These are phyloP conservation scores for Boletus subparvulus DNA, from an alignment of 768 basidiomycete genomes.

Conservation along the genomic window DNA sequence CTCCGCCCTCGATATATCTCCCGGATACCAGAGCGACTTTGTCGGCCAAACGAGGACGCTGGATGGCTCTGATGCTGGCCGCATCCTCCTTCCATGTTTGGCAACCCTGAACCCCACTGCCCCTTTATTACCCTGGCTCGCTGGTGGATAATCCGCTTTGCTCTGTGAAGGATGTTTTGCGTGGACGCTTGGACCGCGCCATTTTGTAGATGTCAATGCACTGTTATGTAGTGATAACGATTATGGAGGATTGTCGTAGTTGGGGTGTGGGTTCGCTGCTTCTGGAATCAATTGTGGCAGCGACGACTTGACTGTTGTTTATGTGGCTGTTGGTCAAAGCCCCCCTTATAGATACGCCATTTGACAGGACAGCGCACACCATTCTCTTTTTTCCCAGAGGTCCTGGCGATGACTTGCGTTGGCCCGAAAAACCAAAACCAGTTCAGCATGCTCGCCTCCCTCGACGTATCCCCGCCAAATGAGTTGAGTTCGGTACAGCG, in stretches of 20 bases:
- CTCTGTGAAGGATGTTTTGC: background rate
- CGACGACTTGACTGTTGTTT: constrained; percentile 23
- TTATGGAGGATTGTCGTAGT: background rate
- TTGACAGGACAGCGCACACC: background rate
- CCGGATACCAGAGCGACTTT: constrained; percentile 50
- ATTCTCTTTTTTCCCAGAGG: constrained; percentile 1
- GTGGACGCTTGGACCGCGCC: background rate
- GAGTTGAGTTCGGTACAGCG: background rate
- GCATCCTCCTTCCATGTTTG: background rate
- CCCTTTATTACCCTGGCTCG: background rate
- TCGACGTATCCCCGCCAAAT: background rate
- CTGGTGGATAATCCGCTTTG: background rate
- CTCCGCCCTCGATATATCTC: constrained; percentile 35
- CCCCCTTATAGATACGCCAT: background rate
- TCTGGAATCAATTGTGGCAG: background rate
- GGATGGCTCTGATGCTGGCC: constrained; percentile 15
- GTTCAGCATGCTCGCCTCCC: constrained; percentile 3
- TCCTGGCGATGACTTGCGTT: constrained; percentile 4
- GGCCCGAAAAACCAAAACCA: background rate
- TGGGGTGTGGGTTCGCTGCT: background rate
- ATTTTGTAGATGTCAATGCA: background rate
- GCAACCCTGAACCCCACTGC: constrained; percentile 8
- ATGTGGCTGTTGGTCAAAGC: background rate
- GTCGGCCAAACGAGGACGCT: constrained; percentile 21
- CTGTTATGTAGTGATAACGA: background rate